These are phyloP conservation scores for Eucalyptus regnans DNA, from an alignment of 345 rosid species.

Conservation along the genomic window DNA sequence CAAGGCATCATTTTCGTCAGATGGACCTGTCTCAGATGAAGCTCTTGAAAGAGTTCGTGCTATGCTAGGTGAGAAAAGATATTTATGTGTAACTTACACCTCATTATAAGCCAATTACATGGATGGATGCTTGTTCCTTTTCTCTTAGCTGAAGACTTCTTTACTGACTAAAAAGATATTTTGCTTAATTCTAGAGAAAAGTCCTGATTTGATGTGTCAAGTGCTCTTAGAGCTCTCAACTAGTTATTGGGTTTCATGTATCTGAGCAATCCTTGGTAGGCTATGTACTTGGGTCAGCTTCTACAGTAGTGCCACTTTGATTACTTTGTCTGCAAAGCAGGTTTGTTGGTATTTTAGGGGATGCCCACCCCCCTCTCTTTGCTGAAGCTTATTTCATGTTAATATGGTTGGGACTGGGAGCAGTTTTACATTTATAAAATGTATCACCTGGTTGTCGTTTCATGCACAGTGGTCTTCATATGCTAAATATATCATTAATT, in stretches of 20 bases:
- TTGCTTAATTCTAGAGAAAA: neutral
- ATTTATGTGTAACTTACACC: neutral
- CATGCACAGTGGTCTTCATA: neutral
- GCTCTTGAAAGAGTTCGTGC: conserved; percentile 63
- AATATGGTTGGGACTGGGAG: neutral
- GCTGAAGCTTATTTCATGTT: neutral
- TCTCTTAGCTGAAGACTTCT: neutral
- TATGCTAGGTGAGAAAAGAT: conserved; percentile 46
- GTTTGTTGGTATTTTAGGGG: neutral
- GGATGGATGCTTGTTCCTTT: neutral
- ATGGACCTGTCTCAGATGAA: conserved; percentile 76
- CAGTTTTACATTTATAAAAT: neutral
- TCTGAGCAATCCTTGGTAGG: neutral
- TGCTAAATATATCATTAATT: neutral
- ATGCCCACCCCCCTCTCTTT: neutral
- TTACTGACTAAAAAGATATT: neutral
- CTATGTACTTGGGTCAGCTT: neutral
- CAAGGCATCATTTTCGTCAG: conserved; percentile 61
- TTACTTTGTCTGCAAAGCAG: neutral
- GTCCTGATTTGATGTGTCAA: neutral
- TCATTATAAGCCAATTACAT: neutral
- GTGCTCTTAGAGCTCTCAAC: neutral
- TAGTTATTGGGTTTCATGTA: neutral
- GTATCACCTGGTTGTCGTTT: neutral
- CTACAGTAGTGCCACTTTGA: neutral